phyloP scores from a whole-genome alignment of 2,329 filamentous ascomycete species.

The Hymenoscyphus linearis region DNA sequence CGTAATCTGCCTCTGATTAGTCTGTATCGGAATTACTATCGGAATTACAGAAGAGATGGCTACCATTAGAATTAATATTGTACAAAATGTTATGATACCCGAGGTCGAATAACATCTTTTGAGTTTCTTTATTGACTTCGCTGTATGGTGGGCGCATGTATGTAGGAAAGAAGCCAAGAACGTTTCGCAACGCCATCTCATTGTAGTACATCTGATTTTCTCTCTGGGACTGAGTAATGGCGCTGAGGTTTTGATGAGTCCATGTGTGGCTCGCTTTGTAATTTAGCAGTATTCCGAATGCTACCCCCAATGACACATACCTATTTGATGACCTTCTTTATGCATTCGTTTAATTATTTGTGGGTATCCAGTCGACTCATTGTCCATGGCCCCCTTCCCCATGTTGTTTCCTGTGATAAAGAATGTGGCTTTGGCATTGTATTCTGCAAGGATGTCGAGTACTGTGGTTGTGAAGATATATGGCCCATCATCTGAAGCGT shows the following conservation, averaged over 20 bases:
- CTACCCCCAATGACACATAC: constrained; percentile 28
- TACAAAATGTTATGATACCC: constrained; percentile 39
- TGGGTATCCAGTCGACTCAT: constrained; percentile 36
- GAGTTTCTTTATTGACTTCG: constrained; percentile 35
- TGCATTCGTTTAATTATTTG: constrained; percentile 37
- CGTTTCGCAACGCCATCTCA: constrained; percentile 47
- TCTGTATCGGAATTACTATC: neutral
- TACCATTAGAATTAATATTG: constrained; percentile 6
- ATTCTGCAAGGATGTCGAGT: constrained; percentile 30
- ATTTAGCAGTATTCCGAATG: neutral
- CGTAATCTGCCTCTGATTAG: constrained; percentile 37
- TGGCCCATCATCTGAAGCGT: constrained; percentile 61
- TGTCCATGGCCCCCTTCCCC: constrained; percentile 49
- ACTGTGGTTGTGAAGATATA: constrained; percentile 60
- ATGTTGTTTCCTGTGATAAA: constrained; percentile 42
- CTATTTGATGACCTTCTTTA: constrained; percentile 52
- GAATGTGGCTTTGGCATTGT: constrained; percentile 61
- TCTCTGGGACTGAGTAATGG: constrained; percentile 35
- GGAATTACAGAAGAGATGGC: neutral
- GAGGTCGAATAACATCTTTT: constrained; percentile 33
- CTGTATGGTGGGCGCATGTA: constrained; percentile 43
- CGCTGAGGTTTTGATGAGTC: constrained; percentile 42
- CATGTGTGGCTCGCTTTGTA: constrained; percentile 39
- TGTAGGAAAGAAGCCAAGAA: constrained; percentile 46
- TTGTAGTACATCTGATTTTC: constrained; percentile 44